Conservation (phyloP, 768 basidiomycete species). For the Ramaria rubella region DNA sequence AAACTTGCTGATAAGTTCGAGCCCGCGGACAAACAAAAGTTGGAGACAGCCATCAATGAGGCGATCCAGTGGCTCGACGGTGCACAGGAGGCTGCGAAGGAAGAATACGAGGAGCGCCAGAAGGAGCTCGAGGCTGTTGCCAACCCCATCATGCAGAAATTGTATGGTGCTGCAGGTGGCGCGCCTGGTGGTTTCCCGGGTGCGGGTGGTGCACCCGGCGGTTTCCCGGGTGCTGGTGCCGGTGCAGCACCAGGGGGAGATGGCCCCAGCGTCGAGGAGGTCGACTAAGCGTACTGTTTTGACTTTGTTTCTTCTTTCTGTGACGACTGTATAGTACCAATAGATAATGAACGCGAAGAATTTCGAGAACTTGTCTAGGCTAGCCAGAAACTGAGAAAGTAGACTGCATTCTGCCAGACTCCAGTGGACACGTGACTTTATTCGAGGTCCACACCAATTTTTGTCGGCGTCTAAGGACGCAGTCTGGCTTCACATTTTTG, state of each 20-base stretch:
- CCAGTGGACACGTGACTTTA: neutral
- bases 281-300: neutral
- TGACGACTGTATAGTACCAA: slow-evolving; percentile 2
- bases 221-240: slow-evolving; percentile 54
- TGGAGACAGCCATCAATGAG: slow-evolving; percentile 76
- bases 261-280: slow-evolving; percentile 79
- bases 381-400: no score
- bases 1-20: slow-evolving; percentile 87
- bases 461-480: neutral
- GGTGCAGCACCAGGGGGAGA: slow-evolving; percentile 49
- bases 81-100: slow-evolving; percentile 86
- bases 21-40: slow-evolving; percentile 74
- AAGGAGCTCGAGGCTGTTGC: slow-evolving; percentile 87
- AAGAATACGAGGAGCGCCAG: slow-evolving; percentile 89
- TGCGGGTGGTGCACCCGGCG: slow-evolving; percentile 36
- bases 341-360: slow-evolving; percentile 2
- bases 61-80: slow-evolving; percentile 79
- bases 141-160: slow-evolving; percentile 61
- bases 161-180: slow-evolving; percentile 58
- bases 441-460: no score
- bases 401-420: neutral
- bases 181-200: slow-evolving; percentile 32
- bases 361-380: no score
- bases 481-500: neutral
- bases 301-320: neutral